A percentile compares a stretch with the other conserved stretches of the same genome.
phyloP scores from a whole-genome alignment of 768 basidiomycete species.

The Pleurotus giganteus region DNA sequence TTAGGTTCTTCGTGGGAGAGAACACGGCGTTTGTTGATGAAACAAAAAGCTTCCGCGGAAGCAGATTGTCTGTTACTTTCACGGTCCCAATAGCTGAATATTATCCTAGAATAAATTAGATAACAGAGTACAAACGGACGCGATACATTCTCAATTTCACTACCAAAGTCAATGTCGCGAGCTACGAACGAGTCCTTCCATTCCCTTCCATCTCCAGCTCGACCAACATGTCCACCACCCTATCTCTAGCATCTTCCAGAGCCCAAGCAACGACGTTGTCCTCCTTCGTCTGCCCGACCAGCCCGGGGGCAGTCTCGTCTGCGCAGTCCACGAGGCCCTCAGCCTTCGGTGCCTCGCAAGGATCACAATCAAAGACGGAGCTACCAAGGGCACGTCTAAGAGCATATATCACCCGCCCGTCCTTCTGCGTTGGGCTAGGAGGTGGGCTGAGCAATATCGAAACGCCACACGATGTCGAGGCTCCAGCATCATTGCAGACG shows the following conservation, averaged over 20 bases:
- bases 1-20: too few relatives aligned
- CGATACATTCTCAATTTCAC: too few relatives aligned
- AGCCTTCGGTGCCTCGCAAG: conserved; percentile 39
- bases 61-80: too few relatives aligned
- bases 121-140: too few relatives aligned
- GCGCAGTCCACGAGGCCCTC: conserved; percentile 19
- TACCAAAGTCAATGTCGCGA: too few relatives aligned
- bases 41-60: too few relatives aligned
- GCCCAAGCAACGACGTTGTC: conserved; percentile 3
- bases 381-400: conserved; percentile 57
- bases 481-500: neutral
- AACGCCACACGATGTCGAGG: conserved; percentile 12
- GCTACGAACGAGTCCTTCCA: conserved; percentile 3
- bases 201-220: conserved; percentile 32
- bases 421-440: conserved; percentile 48
- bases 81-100: too few relatives aligned
- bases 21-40: too few relatives aligned
- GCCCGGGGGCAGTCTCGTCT: neutral
- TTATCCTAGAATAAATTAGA: too few relatives aligned
- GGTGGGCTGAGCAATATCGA: conserved; percentile 57
- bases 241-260: conserved; percentile 73
- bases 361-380: conserved; percentile 38
- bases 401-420: conserved; percentile 37
- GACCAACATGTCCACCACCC: conserved; percentile 70
- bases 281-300: neutral